Percentiles rank a stretch among this genome's conserved stretches.
Conservation (phyloP, 2,329 filamentous ascomycete genomes). For the Metarhizium rileyi region DNA sequence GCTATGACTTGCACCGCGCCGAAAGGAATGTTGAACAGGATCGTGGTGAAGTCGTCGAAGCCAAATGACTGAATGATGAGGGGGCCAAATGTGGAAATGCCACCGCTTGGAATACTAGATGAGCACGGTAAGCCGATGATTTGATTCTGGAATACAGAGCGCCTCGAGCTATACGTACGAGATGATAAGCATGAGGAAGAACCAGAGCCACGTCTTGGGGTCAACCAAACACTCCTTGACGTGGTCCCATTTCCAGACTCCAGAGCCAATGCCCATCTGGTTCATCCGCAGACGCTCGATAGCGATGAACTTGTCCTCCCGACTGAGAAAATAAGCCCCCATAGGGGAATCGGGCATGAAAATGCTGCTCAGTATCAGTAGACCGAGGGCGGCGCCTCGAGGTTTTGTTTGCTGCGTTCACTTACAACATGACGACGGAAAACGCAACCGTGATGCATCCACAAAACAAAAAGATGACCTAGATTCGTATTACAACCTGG, state of each 20-base stretch:
- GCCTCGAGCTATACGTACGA: slow-evolving; percentile 26
- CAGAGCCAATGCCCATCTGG: slow-evolving; percentile 31
- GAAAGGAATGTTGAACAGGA: slow-evolving; percentile 52
- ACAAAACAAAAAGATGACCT: slow-evolving; percentile 25
- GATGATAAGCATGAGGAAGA: slow-evolving; percentile 38
- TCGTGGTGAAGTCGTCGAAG: slow-evolving; percentile 44
- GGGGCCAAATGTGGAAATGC: slow-evolving; percentile 48
- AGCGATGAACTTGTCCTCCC: slow-evolving; percentile 47
- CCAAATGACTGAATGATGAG: slow-evolving; percentile 50
- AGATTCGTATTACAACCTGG: not conserved
- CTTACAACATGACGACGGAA: slow-evolving; percentile 34
- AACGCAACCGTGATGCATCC: slow-evolving; percentile 35
- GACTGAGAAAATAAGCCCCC: slow-evolving; percentile 44
- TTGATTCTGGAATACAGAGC: not conserved
- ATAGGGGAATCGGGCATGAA: slow-evolving; percentile 57
- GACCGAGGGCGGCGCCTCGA: not conserved
- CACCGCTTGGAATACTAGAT: slow-evolving; percentile 39
- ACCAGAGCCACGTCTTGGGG: slow-evolving; percentile 34
- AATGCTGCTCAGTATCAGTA: slow-evolving; percentile 12
- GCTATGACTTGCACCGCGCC: slow-evolving; percentile 50
- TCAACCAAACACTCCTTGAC: slow-evolving; percentile 28
- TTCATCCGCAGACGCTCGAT: slow-evolving; percentile 46
- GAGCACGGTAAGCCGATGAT: not conserved
- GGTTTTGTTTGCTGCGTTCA: not conserved
- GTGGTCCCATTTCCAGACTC: slow-evolving; percentile 32